Conservation (phyloP, 179 eudicot species). For the Actinidia arguta region DNA sequence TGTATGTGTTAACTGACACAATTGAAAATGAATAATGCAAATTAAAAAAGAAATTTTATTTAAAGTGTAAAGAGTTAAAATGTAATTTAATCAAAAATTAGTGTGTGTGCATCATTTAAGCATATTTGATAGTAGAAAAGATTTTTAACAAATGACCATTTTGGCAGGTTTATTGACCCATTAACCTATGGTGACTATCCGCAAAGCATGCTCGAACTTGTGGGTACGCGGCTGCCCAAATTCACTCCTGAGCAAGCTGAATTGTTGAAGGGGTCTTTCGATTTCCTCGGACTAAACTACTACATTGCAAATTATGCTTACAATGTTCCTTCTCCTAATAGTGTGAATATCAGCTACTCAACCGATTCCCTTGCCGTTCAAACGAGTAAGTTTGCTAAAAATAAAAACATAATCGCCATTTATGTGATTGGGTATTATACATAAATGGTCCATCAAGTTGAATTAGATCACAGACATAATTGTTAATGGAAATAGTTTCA, state of each 20-base stretch:
- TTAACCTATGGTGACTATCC: constrained; percentile 28
- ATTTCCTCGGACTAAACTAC: constrained; percentile 33
- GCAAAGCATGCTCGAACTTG: constrained; percentile 17
- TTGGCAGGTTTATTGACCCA: constrained; percentile 40
- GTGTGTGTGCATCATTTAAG: no score
- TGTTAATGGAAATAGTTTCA: neutral
- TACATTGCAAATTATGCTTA: constrained; percentile 27
- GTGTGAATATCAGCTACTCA: constrained; percentile 28
- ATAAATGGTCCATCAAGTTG: neutral
- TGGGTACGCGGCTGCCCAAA: constrained; percentile 21
- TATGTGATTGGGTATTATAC: neutral
- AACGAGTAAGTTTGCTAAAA: constrained; percentile 10
- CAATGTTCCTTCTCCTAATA: constrained; percentile 5
- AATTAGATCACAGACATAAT: neutral
- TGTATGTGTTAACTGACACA: no score
- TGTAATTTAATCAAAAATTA: neutral
- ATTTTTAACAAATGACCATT: neutral
- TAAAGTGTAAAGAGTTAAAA: neutral
- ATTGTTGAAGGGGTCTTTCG: constrained; percentile 24
- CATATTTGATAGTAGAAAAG: neutral
- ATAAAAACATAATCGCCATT: neutral
- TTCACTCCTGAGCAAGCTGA: constrained; percentile 21
- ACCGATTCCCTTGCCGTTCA: constrained; percentile 26
- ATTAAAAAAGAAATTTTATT: neutral
- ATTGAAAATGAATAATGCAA: neutral